Base-by-base conservation (phyloP, 306 rosid genomes). In the Pterocarpus santalinus region DNA sequence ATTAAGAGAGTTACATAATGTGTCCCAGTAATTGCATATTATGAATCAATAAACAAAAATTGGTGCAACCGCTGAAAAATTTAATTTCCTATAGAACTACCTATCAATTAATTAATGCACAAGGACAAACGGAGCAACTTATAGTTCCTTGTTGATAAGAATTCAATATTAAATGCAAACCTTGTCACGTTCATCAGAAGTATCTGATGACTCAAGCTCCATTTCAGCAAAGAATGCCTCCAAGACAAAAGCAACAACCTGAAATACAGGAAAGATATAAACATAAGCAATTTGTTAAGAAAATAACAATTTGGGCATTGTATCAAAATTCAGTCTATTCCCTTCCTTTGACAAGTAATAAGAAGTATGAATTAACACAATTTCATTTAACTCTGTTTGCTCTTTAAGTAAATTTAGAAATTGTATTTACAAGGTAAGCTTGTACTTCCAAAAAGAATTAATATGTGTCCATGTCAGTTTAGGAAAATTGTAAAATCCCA, bases 221-320 rank as follows among this genome's bases (percentile, higher is more conserved):
- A 95, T 80, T 86, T 95, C 99, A 69, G 99, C 94, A 88, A 95
- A 95, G 94, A 95, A 95, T 33, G 99, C 99, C 93, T 95, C 99
- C 94, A 95, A 83, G 89, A 95, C 98, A 88, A 95, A 95, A 77
- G 99, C 98, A 69, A 93, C 81, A 85, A 95, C 86, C 99, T 95
- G 91, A 83, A 89, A 87, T 84, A 75, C 46, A 79, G 89, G 68
- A 39, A 81, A 73, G 78, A 62, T 3, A 7, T 39, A 61, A 62
- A 69, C 81, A 68, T 62, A 51, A 51, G 61, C 53, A 71, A 72
- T 61, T 38, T 41, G 36, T 33, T 60, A 44, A 30, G 56, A 57
- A 16, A 8, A 36, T 62, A 47, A 58, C 44, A 72, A 8, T 57
- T 47, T 71, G 46, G 57, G 55, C 55, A 52, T 76, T 53, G 62